Conservation (phyloP, 78 protist species). For the Chrysochromulina tobinii region DNA sequence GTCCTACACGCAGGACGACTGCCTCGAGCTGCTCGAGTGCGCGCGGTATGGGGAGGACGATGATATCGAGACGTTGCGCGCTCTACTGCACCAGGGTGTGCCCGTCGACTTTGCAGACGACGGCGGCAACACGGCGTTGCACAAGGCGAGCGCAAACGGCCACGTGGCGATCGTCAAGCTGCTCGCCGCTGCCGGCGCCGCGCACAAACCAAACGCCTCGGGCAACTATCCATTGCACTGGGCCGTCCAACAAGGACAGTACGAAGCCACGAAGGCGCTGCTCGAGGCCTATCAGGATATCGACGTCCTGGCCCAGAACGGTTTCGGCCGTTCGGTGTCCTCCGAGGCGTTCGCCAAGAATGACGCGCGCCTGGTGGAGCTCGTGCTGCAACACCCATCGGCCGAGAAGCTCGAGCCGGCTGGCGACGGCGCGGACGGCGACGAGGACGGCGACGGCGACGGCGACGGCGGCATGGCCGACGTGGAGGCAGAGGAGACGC, state of each 20-base stretch:
- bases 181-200: neutral
- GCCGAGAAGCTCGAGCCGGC: slow-evolving; percentile 9
- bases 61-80: neutral
- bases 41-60: neutral
- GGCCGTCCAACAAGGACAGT: slow-evolving; percentile 26
- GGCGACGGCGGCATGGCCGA: no score
- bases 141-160: slow-evolving; percentile 26
- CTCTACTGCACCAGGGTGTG: neutral
- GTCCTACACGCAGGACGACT: no score
- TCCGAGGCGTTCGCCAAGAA: neutral
- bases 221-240: slow-evolving; percentile 40
- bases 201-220: neutral
- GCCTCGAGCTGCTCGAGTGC: neutral
- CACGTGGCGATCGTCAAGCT: neutral
- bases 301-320: neutral
- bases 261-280: neutral
- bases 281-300: neutral
- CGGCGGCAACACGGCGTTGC: slow-evolving; percentile 29
- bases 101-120: neutral
- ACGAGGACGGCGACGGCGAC: no score
- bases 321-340: neutral
- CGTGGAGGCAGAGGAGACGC: neutral
- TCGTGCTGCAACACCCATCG: neutral
- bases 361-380: neutral
- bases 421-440: no score